Base-by-base conservation (phyloP, 2,329 filamentous ascomycete species). In the Torrubiellomyces zombiae region DNA sequence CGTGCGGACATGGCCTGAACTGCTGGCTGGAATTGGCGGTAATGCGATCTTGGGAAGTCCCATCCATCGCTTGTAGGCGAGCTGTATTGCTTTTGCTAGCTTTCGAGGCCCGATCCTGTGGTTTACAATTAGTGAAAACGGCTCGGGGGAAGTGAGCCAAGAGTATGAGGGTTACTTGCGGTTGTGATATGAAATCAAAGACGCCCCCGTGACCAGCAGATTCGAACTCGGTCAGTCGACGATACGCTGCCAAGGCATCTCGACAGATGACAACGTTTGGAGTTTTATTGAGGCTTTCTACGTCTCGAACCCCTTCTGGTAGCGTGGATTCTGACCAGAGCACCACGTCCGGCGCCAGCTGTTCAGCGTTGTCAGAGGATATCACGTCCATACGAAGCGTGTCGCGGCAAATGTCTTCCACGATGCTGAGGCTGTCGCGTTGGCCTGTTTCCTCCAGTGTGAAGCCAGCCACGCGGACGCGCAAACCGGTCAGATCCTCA, bases 161-260 rank as follows among this genome's bases (percentile, higher is more conserved):
- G 6, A 25, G 7, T 12, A 20, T 14, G 12, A 19, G n/a, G n/a
- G n/a, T n/a, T 3, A 43, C 50, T 34, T 28, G 50, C 43, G 51
- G 51, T 23, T 51, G 50, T 2, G 49, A 50, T 11, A 51, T 43
- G 21, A 50, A 52, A 23, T 53, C 50, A 7, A 49, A 38, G 7
- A 50, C 30, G 9, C 34, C 35, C 8, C 26, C 25, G n/a, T n/a
- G n/a, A 18, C 29, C 29, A 13, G 32, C 25, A n/a, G 34, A 29
- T 19, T 40, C 28, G 18, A 38, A 26, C 2, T 23, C 32, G 17
- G 21, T 41, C 24, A 25, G 29, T 7, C 30, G 24, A 10, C 32
- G 33, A n/a, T 45, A 43, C 2, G 45, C 48, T 7, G 36, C 36
- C 4, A 45, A 25, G 2, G 42, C 38, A 25, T 47, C 44, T n/a